Conservation (phyloP, 2,329 filamentous ascomycete species). For the Xylaria polymorpha region DNA sequence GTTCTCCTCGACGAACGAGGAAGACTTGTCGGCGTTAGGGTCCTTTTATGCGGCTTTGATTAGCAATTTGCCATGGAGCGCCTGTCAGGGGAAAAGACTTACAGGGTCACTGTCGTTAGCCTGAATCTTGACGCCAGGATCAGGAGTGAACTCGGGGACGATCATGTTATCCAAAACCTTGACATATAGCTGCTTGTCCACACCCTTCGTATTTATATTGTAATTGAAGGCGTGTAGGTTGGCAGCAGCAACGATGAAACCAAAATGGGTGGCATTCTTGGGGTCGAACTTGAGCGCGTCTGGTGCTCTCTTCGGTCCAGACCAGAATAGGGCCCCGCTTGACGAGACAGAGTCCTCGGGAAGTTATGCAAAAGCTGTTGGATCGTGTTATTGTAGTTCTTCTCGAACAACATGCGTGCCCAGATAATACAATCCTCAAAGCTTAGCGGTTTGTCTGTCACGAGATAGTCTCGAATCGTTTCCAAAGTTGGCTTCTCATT, state of each 20-base stretch:
- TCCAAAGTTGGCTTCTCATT: constrained; percentile 95
- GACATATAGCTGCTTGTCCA: constrained; percentile 76
- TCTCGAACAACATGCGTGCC: constrained; percentile 94
- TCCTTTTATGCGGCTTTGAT: constrained; percentile 62
- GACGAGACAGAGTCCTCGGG: constrained; percentile 90
- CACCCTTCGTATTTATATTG: constrained; percentile 86
- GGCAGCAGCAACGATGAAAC: constrained; percentile 87
- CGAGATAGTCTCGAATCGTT: constrained; percentile 88
- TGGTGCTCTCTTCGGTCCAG: constrained; percentile 95
- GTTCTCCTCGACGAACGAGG: constrained; percentile 75
- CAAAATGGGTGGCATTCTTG: constrained; percentile 85
- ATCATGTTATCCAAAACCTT: constrained; percentile 92
- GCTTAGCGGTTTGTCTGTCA: constrained; percentile 88
- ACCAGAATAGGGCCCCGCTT: constrained; percentile 94
- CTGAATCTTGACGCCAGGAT: constrained; percentile 93
- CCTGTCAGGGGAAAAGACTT: constrained; percentile 50
- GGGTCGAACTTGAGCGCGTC: constrained; percentile 90
- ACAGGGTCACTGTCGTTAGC: constrained; percentile 92
- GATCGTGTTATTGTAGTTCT: constrained; percentile 96
- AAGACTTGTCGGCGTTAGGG: constrained; percentile 83
- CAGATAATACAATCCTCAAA: constrained; percentile 98
- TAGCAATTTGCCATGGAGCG: constrained; percentile 8
- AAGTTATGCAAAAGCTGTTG: constrained; percentile 97
- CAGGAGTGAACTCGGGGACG: constrained; percentile 92
- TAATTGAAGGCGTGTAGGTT: constrained; percentile 99